Percentiles rank a stretch among this genome's conserved stretches.
Conservation (phyloP, 352 stramenopile genomes). For the Phytophthora ohioensis region DNA sequence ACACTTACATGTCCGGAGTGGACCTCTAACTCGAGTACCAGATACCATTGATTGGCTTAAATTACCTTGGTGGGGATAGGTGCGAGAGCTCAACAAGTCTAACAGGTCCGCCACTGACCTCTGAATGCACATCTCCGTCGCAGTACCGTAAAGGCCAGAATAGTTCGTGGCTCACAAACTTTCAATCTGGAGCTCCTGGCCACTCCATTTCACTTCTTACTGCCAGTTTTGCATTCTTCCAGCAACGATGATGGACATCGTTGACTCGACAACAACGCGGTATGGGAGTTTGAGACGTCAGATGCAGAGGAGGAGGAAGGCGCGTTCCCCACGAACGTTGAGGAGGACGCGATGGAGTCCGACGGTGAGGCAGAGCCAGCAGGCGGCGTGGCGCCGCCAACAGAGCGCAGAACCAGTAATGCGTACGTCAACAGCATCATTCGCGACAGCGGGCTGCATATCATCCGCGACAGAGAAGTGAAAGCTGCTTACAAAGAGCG, state of each 20-base stretch:
- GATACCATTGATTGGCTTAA: not conserved
- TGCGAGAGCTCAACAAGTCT: not conserved
- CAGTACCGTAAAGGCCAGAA: too few species aligned
- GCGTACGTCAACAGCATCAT: slow-evolving; percentile 3
- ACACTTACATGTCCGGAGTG: not conserved
- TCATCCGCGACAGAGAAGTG: not conserved
- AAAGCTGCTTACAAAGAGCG: slow-evolving; percentile 12
- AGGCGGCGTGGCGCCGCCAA: not conserved
- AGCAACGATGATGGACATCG: slow-evolving; percentile 7
- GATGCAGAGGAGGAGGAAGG: slow-evolving; percentile 1
- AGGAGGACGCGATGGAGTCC: not conserved
- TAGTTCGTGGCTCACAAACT: not conserved
- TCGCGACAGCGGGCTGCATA: not conserved
- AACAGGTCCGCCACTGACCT: too few species aligned
- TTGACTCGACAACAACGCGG: not conserved
- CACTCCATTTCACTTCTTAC: not conserved
- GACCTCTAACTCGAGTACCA: slow-evolving; percentile 6
- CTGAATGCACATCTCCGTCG: too few species aligned
- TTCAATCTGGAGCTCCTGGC: not conserved
- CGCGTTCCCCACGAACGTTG: too few species aligned
- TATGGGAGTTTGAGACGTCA: not conserved
- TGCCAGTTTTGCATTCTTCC: not conserved
- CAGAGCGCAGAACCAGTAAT: not conserved
- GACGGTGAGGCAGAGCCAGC: not conserved
- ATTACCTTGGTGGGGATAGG: not conserved